phyloP scores from a whole-genome alignment of 371 early-diverging fungal genomes.

The Mucor lusitanicus region DNA sequence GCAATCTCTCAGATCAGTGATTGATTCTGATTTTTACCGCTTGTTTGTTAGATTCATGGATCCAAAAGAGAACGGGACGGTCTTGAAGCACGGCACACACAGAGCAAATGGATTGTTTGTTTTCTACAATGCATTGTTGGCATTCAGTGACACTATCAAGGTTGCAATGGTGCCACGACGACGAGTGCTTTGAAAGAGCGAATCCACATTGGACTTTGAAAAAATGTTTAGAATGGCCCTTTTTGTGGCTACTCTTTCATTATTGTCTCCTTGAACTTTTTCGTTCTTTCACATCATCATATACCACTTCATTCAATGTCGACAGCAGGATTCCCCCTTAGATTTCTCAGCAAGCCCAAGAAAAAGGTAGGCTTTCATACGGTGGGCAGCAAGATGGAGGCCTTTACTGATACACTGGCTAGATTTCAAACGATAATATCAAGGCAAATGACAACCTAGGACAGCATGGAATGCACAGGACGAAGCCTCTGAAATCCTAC shows the following conservation, averaged over 20 bases:
- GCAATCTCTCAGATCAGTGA: no score
- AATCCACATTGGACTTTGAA: not conserved
- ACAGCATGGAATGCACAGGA: not conserved
- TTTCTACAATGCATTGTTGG: not conserved
- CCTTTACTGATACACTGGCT: not conserved
- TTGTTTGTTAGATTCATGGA: not conserved
- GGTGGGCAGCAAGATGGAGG: not conserved
- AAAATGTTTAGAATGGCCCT: not conserved
- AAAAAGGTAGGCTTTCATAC: not conserved
- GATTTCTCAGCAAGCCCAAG: not conserved
- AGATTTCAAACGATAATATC: constrained; percentile 1
- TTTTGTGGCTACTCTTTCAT: not conserved
- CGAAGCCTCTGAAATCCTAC: not conserved
- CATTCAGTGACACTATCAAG: not conserved
- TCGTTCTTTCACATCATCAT: not conserved
- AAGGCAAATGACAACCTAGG: not conserved
- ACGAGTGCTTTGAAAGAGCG: not conserved
- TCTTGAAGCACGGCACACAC: not conserved
- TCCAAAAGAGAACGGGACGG: not conserved
- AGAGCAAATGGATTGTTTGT: not conserved
- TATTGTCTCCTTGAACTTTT: not conserved
- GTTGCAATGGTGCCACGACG: not conserved
- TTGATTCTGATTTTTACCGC: not conserved
- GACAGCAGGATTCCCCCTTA: not conserved
- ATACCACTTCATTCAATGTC: not conserved